A percentile compares a stretch with the other conserved stretches of the same genome.
phyloP scores from a whole-genome alignment of 176 grass and related monocot species.

The Themeda triandra region DNA sequence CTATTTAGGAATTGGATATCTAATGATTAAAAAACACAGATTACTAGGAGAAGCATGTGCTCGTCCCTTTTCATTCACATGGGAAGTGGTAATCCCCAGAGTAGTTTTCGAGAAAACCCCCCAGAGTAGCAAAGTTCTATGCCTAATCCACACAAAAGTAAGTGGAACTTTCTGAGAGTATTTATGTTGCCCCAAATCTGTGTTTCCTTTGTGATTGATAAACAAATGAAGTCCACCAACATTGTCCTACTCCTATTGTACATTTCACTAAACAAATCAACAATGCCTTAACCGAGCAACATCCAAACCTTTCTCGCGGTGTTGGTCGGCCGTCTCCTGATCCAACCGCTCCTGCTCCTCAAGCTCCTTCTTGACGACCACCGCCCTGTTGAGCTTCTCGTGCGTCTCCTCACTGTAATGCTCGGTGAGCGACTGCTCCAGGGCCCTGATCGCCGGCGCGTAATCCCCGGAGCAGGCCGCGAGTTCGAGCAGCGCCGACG shows the following conservation, averaged over 20 bases:
- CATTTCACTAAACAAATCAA: not conserved
- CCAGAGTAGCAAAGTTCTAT: not conserved
- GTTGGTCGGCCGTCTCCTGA: slow-evolving; percentile 43
- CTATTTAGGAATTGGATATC: not conserved
- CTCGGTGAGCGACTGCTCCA: slow-evolving; percentile 42
- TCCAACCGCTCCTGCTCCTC: slow-evolving; percentile 51
- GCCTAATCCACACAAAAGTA: not conserved
- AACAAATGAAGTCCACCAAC: not conserved
- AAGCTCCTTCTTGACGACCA: slow-evolving; percentile 19
- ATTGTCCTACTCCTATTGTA: not conserved
- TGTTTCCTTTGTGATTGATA: not conserved
- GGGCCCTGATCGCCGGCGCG: slow-evolving; percentile 32
- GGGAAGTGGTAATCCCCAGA: not conserved
- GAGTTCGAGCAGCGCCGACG: slow-evolving; percentile 40
- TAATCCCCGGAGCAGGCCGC: slow-evolving; percentile 38
- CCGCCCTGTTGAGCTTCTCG: slow-evolving; percentile 38
- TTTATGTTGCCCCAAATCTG: not conserved
- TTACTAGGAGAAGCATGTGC: not conserved
- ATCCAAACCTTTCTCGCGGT: slow-evolving; percentile 48
- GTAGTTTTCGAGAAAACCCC: too few relatives aligned
- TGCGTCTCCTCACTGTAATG: slow-evolving; percentile 43
- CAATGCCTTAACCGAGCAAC: not conserved
- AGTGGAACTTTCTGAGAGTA: not conserved
- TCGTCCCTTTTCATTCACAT: not conserved
- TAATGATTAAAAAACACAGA: not conserved